Evolutionary conservation across 176 grass and related monocot genomes (phyloP), one percentile per base, ranked within the genome.

Genomic region (Juncus effusus): DNA sequence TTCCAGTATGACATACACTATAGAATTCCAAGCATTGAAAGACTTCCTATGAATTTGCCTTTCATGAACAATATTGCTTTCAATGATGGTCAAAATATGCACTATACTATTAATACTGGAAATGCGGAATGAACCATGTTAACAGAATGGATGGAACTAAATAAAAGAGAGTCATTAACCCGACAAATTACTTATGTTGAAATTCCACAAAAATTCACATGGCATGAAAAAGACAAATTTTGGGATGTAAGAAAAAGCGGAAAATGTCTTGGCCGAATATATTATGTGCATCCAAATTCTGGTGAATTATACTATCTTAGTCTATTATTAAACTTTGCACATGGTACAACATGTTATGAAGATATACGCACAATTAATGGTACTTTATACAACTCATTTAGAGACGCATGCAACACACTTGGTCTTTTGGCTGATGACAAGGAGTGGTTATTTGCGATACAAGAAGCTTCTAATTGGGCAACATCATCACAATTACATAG

Each of bases 111-210:
- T 16, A 53, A 28, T 4, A 4, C 19, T 28, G 9, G 15, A 14
- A 1, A 8, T 10, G 0, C 6, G 0, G 2, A 8, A n/a, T 13
- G 8, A 8, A 67, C 62, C 3, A 81, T 54, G 19, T 67, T 81
- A 6, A 64, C 65, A 2, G 7, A 53, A 5, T 81, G 71, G 71
- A 76, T 76, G 42, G 70, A 69, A 13, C 19, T 52, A 35, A 79
- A 84, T 19, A 84, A 74, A 53, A 9, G 50, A 1, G 10, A 72
- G 3, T 4, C 37, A 38, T 54, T 77, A 7, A 66, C 42, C 3
- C 77, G 67, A 51, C 9, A 80, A 69, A 39, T 72, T 7, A 85
- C 78, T 13, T 85, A 68, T 12, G 3, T 7, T 2, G 78, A 81
- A 10, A 80, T 77, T 39, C 66, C 78, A 4, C 54, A 55, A 1